Evolutionary conservation across 768 basidiomycete genomes (phyloP).

Genomic region (Suillus ampliporus): DNA sequence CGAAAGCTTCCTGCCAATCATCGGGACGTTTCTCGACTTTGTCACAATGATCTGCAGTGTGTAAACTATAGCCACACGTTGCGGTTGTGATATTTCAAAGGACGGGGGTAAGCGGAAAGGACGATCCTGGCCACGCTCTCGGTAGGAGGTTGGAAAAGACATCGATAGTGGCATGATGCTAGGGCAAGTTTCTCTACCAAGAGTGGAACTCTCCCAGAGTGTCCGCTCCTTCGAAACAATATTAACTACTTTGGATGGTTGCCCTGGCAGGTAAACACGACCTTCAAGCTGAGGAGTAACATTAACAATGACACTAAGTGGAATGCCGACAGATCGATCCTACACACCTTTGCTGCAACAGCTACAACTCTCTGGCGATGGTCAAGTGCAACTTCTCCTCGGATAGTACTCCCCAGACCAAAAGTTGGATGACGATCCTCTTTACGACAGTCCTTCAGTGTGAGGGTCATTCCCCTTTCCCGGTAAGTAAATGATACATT

Average conservation of each 20-base stretch:
- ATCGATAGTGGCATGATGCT: constrained; percentile 35
- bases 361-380: constrained; percentile 33
- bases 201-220: constrained; percentile 28
- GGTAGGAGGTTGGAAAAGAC: constrained; percentile 34
- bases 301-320: not conserved
- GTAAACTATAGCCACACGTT: constrained; percentile 29
- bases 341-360: constrained; percentile 33
- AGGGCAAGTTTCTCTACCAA: constrained; percentile 26
- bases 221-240: constrained; percentile 31
- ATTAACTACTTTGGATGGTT: constrained; percentile 14
- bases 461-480: constrained; percentile 37
- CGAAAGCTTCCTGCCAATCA: constrained; percentile 9
- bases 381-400: constrained; percentile 34
- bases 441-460: constrained; percentile 36
- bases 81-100: constrained; percentile 31
- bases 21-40: constrained; percentile 20
- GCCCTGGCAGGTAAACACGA: constrained; percentile 24
- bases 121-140: constrained; percentile 26
- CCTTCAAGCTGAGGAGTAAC: constrained; percentile 30
- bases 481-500: constrained; percentile 36
- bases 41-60: constrained; percentile 31
- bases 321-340: not conserved
- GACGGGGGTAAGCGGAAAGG: constrained; percentile 36
- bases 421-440: constrained; percentile 35
- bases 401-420: constrained; percentile 34